Evolutionary conservation across 164 flowering plant species (phyloP).

Genomic region (Paratinospora sagittata): DNA sequence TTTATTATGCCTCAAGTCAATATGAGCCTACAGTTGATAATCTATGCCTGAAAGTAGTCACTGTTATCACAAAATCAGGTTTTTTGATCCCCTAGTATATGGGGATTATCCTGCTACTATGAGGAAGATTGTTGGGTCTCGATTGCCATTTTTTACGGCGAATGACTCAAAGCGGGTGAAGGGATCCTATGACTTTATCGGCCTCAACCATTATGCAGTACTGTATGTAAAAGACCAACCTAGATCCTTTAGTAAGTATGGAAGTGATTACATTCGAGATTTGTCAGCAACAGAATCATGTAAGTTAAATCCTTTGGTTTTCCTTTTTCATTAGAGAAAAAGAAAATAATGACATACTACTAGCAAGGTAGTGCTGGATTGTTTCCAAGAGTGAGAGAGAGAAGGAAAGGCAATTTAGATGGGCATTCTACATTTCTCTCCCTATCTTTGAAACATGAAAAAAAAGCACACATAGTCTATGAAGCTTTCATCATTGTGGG

Average conservation of each 20-base stretch:
- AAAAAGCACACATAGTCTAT: too few species aligned
- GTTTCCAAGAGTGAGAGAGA: too few species aligned
- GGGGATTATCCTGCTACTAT: conserved; percentile 14
- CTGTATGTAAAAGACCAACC: conserved; percentile 3
- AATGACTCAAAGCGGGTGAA: conserved; percentile 10
- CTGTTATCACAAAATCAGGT: neutral
- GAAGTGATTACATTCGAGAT: conserved; percentile 11
- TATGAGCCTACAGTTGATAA: neutral
- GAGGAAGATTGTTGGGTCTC: conserved; percentile 13
- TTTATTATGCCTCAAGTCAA: neutral
- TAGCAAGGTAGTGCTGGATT: neutral
- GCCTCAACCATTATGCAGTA: conserved; percentile 15
- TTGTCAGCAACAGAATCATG: conserved; percentile 1
- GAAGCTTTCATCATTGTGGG: too few species aligned
- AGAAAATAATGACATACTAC: neutral
- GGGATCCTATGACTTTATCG: conserved; percentile 18
- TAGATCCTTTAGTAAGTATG: neutral
- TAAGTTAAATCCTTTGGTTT: neutral
- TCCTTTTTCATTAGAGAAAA: neutral
- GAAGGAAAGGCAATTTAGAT: too few species aligned
- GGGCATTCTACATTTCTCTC: too few species aligned
- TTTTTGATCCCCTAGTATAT: conserved; percentile 12
- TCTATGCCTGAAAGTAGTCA: neutral
- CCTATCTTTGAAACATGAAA: too few species aligned
- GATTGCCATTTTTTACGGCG: conserved; percentile 14